These are phyloP conservation scores for Hygrophoropsis aurantiaca DNA, from an alignment of 768 basidiomycete genomes.

Conservation along the genomic window DNA sequence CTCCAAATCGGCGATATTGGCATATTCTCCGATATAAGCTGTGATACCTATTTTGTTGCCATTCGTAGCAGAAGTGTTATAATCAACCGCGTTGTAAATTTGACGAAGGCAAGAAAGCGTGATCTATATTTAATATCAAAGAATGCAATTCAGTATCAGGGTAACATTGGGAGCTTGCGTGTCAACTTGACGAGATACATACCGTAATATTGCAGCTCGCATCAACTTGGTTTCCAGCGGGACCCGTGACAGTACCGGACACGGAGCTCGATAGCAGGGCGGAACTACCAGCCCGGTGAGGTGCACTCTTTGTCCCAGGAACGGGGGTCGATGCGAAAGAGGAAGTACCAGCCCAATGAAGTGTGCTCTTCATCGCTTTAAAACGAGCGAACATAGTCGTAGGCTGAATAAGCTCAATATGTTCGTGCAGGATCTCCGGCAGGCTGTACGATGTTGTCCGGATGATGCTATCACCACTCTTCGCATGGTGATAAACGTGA, in stretches of 20 bases:
- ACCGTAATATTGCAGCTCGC: constrained; percentile 45
- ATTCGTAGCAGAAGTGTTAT: constrained; percentile 39
- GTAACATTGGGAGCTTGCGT: constrained; percentile 6
- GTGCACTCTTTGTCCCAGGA: constrained; percentile 29
- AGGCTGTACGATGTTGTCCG: constrained; percentile 70
- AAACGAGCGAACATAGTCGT: constrained; percentile 65
- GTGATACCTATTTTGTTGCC: constrained; percentile 55
- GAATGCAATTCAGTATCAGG: too few species aligned
- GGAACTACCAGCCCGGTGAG: constrained; percentile 28
- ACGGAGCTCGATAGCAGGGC: neutral
- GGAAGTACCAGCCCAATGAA: constrained; percentile 28
- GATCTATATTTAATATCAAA: constrained; percentile 34
- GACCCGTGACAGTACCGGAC: constrained; percentile 17
- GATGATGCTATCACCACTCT: constrained; percentile 52
- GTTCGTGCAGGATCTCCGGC: constrained; percentile 54
- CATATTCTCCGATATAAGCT: constrained; percentile 52
- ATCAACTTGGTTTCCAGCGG: constrained; percentile 41
- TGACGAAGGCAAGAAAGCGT: constrained; percentile 55
- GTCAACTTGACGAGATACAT: neutral
- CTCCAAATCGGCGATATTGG: constrained; percentile 53
- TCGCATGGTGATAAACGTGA: constrained; percentile 55
- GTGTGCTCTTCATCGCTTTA: constrained; percentile 41
- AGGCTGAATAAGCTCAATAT: constrained; percentile 69
- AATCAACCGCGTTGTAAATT: constrained; percentile 53
- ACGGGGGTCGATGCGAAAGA: neutral